A percentile compares a stretch with the other conserved stretches of the same genome.
These are phyloP conservation scores for Cicer arietinum DNA, from an alignment of 306 rosid genomes.

Conservation along the genomic window DNA sequence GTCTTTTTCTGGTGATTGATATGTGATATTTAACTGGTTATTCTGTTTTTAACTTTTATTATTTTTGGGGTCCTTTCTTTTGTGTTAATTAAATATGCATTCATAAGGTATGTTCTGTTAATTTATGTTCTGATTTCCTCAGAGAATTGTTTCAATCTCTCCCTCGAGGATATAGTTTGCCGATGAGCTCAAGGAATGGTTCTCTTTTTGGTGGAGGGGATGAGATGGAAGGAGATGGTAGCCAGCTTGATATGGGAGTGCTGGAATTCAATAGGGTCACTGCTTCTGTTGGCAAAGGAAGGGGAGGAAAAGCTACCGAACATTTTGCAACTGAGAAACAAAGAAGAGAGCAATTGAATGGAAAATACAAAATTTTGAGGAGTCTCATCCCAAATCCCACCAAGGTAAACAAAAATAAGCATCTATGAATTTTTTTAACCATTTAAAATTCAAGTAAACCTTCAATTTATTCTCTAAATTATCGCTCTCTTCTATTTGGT, in stretches of 20 bases:
- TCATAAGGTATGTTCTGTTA: conserved; percentile 42
- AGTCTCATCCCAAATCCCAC: conserved; percentile 75
- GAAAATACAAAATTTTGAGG: conserved; percentile 60
- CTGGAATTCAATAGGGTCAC: conserved; percentile 70
- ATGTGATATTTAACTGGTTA: conserved; percentile 19
- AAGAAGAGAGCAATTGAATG: conserved; percentile 74
- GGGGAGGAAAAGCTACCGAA: conserved; percentile 62
- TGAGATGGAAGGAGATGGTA: conserved; percentile 68
- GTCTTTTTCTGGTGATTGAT: conserved; percentile 28
- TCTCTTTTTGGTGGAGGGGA: conserved; percentile 68
- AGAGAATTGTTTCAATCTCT: conserved; percentile 75
- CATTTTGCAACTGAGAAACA: conserved; percentile 75
- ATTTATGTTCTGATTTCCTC: conserved; percentile 36
- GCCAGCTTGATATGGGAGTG: conserved; percentile 72
- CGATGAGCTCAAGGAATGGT: conserved; percentile 62
- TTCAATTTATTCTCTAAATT: too few species aligned
- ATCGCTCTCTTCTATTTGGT: too few species aligned
- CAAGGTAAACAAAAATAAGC: conserved; percentile 55
- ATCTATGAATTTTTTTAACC: conserved; percentile 4
- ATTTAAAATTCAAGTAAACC: neutral
- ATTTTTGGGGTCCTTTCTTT: neutral
- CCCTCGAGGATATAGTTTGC: conserved; percentile 72
- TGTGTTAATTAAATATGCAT: conserved; percentile 40
- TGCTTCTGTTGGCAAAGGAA: conserved; percentile 59
- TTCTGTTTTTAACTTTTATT: neutral